Percentiles rank a stretch among this genome's conserved stretches.
These are phyloP conservation scores for Calonectria pteridis DNA, from an alignment of 2,329 filamentous ascomycete species.

Conservation along the genomic window DNA sequence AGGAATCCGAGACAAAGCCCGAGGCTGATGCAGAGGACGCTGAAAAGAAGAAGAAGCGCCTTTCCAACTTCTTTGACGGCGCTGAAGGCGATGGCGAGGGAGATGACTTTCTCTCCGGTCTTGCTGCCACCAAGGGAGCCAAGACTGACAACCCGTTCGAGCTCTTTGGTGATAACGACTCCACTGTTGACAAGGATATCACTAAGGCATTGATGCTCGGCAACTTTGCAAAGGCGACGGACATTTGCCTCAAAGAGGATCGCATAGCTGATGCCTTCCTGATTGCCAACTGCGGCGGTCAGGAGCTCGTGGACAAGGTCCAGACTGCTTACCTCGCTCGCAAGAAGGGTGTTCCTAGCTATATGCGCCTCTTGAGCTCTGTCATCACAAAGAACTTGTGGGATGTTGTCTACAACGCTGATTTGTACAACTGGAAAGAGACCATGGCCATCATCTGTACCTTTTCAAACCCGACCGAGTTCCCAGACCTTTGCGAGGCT, in stretches of 20 bases:
- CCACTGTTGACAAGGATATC: conserved; percentile 84
- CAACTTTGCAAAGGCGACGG: conserved; percentile 89
- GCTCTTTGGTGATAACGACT: conserved; percentile 87
- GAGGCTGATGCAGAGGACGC: conserved; percentile 47
- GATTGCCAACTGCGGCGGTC: conserved; percentile 96
- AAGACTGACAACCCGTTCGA: conserved; percentile 97
- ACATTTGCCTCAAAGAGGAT: conserved; percentile 88
- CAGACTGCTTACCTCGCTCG: conserved; percentile 91
- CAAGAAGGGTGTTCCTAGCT: conserved; percentile 87
- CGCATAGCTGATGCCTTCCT: conserved; percentile 97
- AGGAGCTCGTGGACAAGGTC: conserved; percentile 93
- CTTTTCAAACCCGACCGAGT: conserved; percentile 90
- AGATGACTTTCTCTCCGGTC: conserved; percentile 87
- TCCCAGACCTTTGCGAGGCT: conserved; percentile 93
- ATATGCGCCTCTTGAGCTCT: conserved; percentile 88
- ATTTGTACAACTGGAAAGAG: conserved; percentile 95
- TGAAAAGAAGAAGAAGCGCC: conserved; percentile 69
- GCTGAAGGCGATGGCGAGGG: conserved; percentile 74
- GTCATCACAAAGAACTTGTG: conserved; percentile 97
- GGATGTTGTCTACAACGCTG: conserved; percentile 97
- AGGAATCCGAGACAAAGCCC: conserved; percentile 38
- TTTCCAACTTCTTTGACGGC: conserved; percentile 85
- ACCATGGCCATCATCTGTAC: conserved; percentile 96
- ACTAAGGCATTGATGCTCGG: conserved; percentile 91
- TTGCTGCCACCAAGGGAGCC: conserved; percentile 89